phyloP scores from a whole-genome alignment of 2,329 filamentous ascomycete species.

The Rutstroemia sp. region DNA sequence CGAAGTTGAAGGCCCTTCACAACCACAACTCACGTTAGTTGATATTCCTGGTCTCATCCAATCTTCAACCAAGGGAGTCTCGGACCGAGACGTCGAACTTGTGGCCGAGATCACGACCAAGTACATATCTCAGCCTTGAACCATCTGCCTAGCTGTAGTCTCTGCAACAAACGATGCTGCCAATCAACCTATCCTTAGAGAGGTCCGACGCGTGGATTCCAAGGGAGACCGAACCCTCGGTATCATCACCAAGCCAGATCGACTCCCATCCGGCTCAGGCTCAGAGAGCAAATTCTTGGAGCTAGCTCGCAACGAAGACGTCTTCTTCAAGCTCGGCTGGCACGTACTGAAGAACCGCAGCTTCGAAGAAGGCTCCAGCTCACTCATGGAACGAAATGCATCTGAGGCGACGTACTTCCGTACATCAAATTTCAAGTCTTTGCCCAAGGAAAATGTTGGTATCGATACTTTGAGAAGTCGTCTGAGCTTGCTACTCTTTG shows the following conservation, averaged over 20 bases:
- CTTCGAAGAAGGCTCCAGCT: slow-evolving; percentile 31
- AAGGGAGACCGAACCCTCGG: slow-evolving; percentile 34
- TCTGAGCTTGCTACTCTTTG: slow-evolving; percentile 23
- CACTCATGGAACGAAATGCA: slow-evolving; percentile 19
- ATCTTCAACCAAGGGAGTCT: slow-evolving; percentile 19
- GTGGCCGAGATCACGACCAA: slow-evolving; percentile 27
- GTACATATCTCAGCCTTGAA: slow-evolving; percentile 37
- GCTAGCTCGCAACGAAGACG: slow-evolving; percentile 35
- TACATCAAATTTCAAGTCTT: slow-evolving; percentile 23
- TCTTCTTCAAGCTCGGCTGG: slow-evolving; percentile 40
- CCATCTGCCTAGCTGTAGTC: slow-evolving; percentile 40
- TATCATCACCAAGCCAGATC: slow-evolving; percentile 41
- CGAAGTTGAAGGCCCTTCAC: background rate
- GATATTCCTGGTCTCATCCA: background rate
- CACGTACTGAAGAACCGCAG: slow-evolving; percentile 40
- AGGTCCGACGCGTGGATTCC: slow-evolving; percentile 31
- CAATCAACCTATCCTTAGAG: slow-evolving; percentile 34
- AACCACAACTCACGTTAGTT: background rate
- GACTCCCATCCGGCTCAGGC: slow-evolving; percentile 30
- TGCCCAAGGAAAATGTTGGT: slow-evolving; percentile 20
- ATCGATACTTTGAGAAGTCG: slow-evolving; percentile 22
- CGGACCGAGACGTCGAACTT: slow-evolving; percentile 23
- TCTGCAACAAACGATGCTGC: slow-evolving; percentile 36
- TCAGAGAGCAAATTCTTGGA: slow-evolving; percentile 31
- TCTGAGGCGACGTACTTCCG: slow-evolving; percentile 22